phyloP scores from a whole-genome alignment of 1,139 yeast genomes.

The Ogataea hybrid region DNA sequence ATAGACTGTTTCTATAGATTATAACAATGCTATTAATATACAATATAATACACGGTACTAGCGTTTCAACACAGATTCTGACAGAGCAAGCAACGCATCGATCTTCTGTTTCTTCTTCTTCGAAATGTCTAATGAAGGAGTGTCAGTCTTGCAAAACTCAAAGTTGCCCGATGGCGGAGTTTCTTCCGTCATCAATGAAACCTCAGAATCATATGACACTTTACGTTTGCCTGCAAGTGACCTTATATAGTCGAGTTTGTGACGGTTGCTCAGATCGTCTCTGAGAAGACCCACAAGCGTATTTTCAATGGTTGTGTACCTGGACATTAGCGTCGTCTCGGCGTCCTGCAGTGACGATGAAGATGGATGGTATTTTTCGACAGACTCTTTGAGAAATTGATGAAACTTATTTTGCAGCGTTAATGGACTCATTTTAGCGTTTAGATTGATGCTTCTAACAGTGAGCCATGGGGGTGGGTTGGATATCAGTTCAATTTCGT shows the following conservation, averaged over 20 bases:
- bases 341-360: conserved; percentile 9
- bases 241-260: conserved; percentile 13
- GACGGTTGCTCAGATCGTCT: conserved; percentile 6
- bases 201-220: background rate
- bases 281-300: conserved; percentile 17
- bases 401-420: conserved; percentile 4
- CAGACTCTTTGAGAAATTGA: background rate
- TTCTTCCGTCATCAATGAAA: conserved; percentile 2
- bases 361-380: background rate
- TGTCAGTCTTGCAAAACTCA: conserved; percentile 4
- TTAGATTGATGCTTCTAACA: background rate
- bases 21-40: conserved; percentile 8
- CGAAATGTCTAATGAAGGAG: background rate
- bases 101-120: conserved; percentile 27
- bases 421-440: conserved; percentile 2
- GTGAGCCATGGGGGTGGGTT: conserved; percentile 10
- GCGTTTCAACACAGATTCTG: conserved; percentile 26
- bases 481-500: background rate
- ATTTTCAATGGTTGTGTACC: conserved; percentile 17
- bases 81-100: conserved; percentile 36
- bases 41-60: conserved; percentile 9
- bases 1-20: conserved; percentile 26
- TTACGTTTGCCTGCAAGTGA: conserved; percentile 11
- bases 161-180: conserved; percentile 5
- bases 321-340: conserved; percentile 17